Percentiles rank a stretch among this genome's conserved stretches.
phyloP scores from a whole-genome alignment of 768 basidiomycete species.

The Calocybe indica region DNA sequence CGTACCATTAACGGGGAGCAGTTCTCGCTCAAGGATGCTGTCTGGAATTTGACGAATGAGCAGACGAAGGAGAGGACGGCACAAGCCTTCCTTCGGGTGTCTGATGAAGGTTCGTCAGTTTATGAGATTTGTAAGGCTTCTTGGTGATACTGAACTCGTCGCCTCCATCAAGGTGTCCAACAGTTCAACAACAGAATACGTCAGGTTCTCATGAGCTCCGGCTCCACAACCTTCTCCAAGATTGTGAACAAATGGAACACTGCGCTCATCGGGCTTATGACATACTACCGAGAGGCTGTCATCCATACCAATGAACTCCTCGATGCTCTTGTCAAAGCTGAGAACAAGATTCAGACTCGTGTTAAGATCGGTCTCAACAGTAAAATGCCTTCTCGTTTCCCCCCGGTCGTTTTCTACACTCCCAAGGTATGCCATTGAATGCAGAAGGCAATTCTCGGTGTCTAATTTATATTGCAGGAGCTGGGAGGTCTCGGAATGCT shows the following conservation, averaged over 20 bases:
- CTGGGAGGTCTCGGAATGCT: slow-evolving; percentile 98
- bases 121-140: neutral
- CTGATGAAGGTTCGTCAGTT: slow-evolving; percentile 68
- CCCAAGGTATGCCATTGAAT: slow-evolving; percentile 54
- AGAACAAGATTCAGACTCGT: slow-evolving; percentile 99
- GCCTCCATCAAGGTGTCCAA: slow-evolving; percentile 58
- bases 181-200: slow-evolving; percentile 98
- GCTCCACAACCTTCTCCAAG: slow-evolving; percentile 98
- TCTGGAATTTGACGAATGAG: slow-evolving; percentile 97
- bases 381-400: slow-evolving; percentile 99
- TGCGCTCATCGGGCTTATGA: slow-evolving; percentile 92
- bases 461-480: slow-evolving; percentile 43
- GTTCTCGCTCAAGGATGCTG: slow-evolving; percentile 93
- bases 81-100: slow-evolving; percentile 96
- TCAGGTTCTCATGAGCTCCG: slow-evolving; percentile 97
- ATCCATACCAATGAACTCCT: slow-evolving; percentile 96
- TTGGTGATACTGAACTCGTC: neutral
- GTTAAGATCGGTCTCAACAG: slow-evolving; percentile 99
- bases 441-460: neutral
- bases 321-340: slow-evolving; percentile 94
- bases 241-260: slow-evolving; percentile 99
- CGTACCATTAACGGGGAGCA: slow-evolving; percentile 94
- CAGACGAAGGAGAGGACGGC: slow-evolving; percentile 97
- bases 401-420: slow-evolving; percentile 92
- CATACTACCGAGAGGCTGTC: slow-evolving; percentile 96